Evolutionary conservation across 768 basidiomycete species (phyloP), one percentile per base, ranked within the genome.

Genomic region (Macrocybe gigantea): DNA sequence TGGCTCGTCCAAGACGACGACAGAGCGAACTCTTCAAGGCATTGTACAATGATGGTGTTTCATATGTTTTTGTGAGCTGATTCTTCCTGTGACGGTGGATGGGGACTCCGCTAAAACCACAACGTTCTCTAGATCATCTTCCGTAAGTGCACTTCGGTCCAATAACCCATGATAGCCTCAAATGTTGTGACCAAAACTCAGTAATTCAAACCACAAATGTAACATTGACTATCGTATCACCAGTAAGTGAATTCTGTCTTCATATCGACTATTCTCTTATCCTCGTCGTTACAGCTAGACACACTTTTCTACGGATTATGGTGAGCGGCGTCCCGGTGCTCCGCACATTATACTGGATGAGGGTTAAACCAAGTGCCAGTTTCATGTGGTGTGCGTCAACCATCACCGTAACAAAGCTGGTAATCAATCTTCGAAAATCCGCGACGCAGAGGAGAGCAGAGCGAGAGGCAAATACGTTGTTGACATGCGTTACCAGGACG

Each of bases 331-430:
- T 36, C 36, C 45, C 43, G 12, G 13, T 32, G 38, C 32, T 33
- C 7, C 13, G 3, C 41, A 32, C 11, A 22, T 30, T 12, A 10
- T n/a, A 35, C 34, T 29, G 8, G 6, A 15, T 15, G 5, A 36
- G 15, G 14, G 13, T 47, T 36, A 33, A 39, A 41, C n/a, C 44
- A 6, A n/a, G 10, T 8, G 37, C 22, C 36, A 71, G 70, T 48
- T 61, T 69, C 50, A 44, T 66, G 7, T 71, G 70, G 69, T 62
- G 67, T 33, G 39, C 60, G 14, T 56, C 58, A 35, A 69, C 66
- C 30, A 51, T 66, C 5, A 62, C 62, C 11, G 56, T 67, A 1
- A 53, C 70, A 0, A 58, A 57, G 31, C 61, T 71, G 22, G 60
- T 70, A 35, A 37, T 71, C 31, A 61, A 69, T 35, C 44, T 68